A percentile compares a stretch with the other conserved stretches of the same genome.
Evolutionary conservation across 2,329 filamentous ascomycete species (phyloP).

Genomic region (Pseudogymnoascus sp.): DNA sequence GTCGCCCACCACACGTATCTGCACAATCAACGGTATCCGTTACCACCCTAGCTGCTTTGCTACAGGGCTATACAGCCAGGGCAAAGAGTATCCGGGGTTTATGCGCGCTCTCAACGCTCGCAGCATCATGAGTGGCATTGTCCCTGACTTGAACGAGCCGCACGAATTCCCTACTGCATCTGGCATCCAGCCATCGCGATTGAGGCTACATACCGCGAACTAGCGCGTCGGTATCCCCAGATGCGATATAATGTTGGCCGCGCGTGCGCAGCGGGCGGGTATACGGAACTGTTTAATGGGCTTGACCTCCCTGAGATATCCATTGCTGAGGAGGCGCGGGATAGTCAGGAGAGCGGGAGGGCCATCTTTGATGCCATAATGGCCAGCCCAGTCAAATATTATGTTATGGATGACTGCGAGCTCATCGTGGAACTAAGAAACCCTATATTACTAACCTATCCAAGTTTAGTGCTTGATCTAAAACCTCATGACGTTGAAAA

Average conservation of each 20-base stretch:
- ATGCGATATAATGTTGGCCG: constrained; percentile 34
- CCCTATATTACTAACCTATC: too few species aligned
- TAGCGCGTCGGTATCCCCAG: constrained; percentile 26
- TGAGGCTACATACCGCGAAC: constrained; percentile 13
- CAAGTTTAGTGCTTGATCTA: too few species aligned
- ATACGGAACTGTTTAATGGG: too few species aligned
- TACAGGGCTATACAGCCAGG: background rate
- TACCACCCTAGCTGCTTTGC: background rate
- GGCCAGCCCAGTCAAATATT: constrained; percentile 19
- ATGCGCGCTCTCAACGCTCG: constrained; percentile 27
- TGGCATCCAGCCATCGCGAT: constrained; percentile 33
- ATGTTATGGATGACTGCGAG: constrained; percentile 32
- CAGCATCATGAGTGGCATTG: constrained; percentile 29
- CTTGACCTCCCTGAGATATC: too few species aligned
- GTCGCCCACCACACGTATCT: background rate
- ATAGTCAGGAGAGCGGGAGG: too few species aligned
- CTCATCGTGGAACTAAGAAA: constrained; percentile 15
- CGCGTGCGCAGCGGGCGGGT: too few species aligned
- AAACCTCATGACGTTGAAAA: too few species aligned
- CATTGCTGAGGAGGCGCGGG: too few species aligned
- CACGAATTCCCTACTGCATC: constrained; percentile 33
- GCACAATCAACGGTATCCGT: background rate
- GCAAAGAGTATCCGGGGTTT: background rate
- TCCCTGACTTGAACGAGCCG: constrained; percentile 24
- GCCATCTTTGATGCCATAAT: constrained; percentile 29